These are phyloP conservation scores for Trypanosoma brucei DNA, from an alignment of 208 protist species.

Conservation along the genomic window DNA sequence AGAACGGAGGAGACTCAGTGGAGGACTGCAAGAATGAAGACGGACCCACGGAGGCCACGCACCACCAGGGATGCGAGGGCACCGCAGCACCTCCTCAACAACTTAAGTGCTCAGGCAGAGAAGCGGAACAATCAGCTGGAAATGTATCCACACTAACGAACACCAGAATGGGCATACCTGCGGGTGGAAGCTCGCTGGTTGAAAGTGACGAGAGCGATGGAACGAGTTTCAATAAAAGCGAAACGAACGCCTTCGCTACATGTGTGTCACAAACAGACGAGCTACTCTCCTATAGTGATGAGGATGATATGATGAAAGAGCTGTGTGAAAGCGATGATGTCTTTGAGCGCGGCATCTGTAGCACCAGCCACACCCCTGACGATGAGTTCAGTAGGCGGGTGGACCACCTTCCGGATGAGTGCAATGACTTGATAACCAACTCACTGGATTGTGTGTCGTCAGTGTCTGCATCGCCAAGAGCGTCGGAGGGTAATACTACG, in stretches of 20 bases:
- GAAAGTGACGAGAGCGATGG: background rate
- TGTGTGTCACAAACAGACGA: background rate
- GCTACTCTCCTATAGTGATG: background rate
- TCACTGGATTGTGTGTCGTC: too few relatives aligned
- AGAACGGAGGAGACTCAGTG: background rate
- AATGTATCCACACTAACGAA: background rate
- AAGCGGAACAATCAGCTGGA: background rate
- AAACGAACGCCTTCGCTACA: background rate
- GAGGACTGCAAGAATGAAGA: background rate
- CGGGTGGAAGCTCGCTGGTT: background rate
- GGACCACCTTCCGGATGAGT: too few relatives aligned
- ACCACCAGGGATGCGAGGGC: too few relatives aligned
- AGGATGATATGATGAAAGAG: conserved; percentile 1
- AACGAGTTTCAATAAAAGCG: background rate
- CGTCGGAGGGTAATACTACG: too few relatives aligned
- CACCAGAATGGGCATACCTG: background rate
- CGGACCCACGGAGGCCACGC: too few relatives aligned
- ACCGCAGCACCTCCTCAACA: too few relatives aligned
- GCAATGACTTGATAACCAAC: too few relatives aligned
- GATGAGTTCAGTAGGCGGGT: background rate
- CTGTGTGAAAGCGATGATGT: background rate
- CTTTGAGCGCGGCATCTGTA: background rate
- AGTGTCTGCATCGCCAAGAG: too few relatives aligned
- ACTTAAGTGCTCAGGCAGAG: background rate
- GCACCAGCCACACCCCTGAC: background rate